phyloP scores from a whole-genome alignment of 257 asterid genomes.

The Coffea canephora region DNA sequence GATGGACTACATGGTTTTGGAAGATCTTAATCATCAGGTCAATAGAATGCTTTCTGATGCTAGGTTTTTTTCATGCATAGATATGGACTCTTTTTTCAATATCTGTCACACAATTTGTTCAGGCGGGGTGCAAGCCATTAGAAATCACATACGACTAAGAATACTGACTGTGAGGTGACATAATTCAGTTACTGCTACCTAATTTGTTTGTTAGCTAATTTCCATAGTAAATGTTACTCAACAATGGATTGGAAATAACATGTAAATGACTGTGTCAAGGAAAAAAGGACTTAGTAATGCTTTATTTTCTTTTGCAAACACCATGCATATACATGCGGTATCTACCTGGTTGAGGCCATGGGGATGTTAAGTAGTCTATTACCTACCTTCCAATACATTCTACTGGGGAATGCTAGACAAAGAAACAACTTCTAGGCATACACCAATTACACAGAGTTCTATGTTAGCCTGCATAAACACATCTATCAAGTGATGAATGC shows the following conservation, averaged over 20 bases:
- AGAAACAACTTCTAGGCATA: conserved; percentile 3
- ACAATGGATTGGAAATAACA: background rate
- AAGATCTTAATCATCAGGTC: background rate
- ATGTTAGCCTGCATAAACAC: conserved; percentile 7
- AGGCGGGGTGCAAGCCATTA: background rate
- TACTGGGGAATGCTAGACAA: background rate
- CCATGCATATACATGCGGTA: background rate
- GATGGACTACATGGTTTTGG: background rate
- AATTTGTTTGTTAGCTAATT: background rate
- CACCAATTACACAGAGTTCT: background rate
- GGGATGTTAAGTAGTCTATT: conserved; percentile 1
- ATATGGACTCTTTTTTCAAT: background rate
- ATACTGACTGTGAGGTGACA: background rate
- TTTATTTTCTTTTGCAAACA: background rate
- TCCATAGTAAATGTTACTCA: background rate
- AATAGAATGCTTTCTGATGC: background rate
- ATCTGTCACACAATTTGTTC: background rate
- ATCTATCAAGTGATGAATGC: conserved; percentile 14
- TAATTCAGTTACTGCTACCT: background rate
- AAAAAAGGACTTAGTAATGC: background rate
- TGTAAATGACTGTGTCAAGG: background rate
- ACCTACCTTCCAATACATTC: conserved; percentile 6
- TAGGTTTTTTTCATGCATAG: background rate
- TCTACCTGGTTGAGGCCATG: conserved; percentile 2
- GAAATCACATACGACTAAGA: background rate